A percentile compares a stretch with the other conserved stretches of the same genome.
phyloP scores from a whole-genome alignment of 331 rosid genomes.

The Rosa hybrid region DNA sequence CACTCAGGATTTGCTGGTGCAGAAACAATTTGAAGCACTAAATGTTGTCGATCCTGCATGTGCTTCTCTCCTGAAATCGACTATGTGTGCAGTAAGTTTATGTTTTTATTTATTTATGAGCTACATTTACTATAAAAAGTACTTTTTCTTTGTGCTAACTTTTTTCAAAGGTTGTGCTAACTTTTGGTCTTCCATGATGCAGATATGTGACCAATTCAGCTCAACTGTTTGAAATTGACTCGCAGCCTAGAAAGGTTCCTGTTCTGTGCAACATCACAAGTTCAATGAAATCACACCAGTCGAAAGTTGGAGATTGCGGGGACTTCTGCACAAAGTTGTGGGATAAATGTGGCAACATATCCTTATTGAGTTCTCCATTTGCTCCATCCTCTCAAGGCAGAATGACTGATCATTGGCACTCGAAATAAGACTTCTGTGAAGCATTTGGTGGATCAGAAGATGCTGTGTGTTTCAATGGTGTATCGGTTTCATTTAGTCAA shows the following conservation, averaged over 20 bases:
- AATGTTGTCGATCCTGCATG: constrained; percentile 25
- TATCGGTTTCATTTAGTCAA: constrained; percentile 14
- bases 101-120: background rate
- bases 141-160: background rate
- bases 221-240: constrained; percentile 14
- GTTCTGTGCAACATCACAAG: constrained; percentile 25
- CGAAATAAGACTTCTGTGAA: constrained; percentile 23
- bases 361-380: constrained; percentile 29
- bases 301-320: background rate
- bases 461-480: constrained; percentile 15
- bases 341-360: constrained; percentile 29
- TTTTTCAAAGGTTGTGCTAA: background rate
- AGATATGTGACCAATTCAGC: constrained; percentile 33
- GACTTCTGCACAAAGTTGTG: constrained; percentile 30
- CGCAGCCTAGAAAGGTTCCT: constrained; percentile 24
- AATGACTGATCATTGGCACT: constrained; percentile 17
- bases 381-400: constrained; percentile 21
- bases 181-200: background rate
- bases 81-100: constrained; percentile 30
- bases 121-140: background rate
- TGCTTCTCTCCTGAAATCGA: constrained; percentile 32
- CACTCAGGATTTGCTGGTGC: constrained; percentile 20
- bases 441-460: constrained; percentile 25
- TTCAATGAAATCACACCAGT: constrained; percentile 17
- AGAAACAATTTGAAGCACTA: constrained; percentile 27